phyloP scores from a whole-genome alignment of 2,329 filamentous ascomycete genomes.

The Colletotrichum sojae region DNA sequence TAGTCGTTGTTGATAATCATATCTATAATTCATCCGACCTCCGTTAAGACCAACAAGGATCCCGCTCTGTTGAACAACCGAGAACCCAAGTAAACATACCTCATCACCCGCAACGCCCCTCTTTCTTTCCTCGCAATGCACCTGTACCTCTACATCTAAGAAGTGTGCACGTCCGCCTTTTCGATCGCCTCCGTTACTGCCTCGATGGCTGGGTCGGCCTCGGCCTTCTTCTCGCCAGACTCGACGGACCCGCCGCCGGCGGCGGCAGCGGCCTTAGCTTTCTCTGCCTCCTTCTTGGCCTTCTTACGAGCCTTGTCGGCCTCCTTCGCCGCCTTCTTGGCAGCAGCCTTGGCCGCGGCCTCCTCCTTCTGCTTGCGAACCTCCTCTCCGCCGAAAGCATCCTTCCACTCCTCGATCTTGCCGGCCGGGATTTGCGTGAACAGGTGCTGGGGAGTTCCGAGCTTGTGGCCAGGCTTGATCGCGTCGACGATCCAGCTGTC shows the following conservation, averaged over 20 bases:
- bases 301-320: conserved; percentile 66
- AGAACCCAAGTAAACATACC: neutral
- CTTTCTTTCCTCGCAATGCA: neutral
- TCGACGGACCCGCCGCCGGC: conserved; percentile 38
- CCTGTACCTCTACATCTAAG: conserved; percentile 33
- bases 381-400: conserved; percentile 77
- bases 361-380: conserved; percentile 79
- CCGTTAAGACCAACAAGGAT: neutral
- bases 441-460: conserved; percentile 83
- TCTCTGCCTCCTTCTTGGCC: conserved; percentile 52
- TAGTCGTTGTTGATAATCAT: neutral
- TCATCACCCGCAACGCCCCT: conserved; percentile 18
- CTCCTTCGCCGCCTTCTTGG: conserved; percentile 65
- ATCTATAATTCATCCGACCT: neutral
- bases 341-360: conserved; percentile 63
- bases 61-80: conserved; percentile 9
- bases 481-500: conserved; percentile 74
- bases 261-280: conserved; percentile 21
- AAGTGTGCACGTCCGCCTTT: conserved; percentile 46
- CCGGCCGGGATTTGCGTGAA: conserved; percentile 87
- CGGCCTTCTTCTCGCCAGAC: conserved; percentile 44
- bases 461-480: conserved; percentile 81
- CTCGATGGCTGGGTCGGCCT: conserved; percentile 45
- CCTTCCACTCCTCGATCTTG: conserved; percentile 87
- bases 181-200: conserved; percentile 45